A percentile compares a stretch with the other conserved stretches of the same genome.
These are phyloP conservation scores for Diaporthe batatas DNA, from an alignment of 2,329 filamentous ascomycete species.

Conservation along the genomic window DNA sequence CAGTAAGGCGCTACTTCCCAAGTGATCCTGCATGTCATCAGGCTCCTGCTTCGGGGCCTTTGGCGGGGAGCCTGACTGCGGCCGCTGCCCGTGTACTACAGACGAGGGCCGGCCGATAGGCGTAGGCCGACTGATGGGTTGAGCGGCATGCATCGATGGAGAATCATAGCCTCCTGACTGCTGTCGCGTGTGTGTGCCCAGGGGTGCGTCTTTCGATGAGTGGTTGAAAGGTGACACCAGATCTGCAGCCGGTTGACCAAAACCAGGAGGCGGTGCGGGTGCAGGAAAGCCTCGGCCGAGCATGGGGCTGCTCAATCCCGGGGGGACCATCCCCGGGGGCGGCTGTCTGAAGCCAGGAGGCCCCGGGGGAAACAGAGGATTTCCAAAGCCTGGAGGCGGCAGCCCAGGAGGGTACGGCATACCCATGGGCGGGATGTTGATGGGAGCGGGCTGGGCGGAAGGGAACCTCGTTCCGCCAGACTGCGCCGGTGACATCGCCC, in stretches of 20 bases:
- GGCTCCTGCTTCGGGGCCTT: conserved; percentile 64
- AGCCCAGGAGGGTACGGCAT: conserved; percentile 67
- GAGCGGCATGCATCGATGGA: conserved; percentile 64
- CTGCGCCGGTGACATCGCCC: conserved; percentile 74
- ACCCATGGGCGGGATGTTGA: conserved; percentile 68
- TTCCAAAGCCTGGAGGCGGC: conserved; percentile 66
- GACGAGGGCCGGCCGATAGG: conserved; percentile 92
- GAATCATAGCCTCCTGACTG: conserved; percentile 78
- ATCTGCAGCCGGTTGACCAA: conserved; percentile 60
- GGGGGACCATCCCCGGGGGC: conserved; percentile 62
- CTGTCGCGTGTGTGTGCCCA: conserved; percentile 78
- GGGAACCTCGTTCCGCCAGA: conserved; percentile 60
- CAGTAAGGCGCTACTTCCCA: conserved; percentile 91
- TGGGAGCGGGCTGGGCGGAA: conserved; percentile 58
- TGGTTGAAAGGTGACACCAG: conserved; percentile 54
- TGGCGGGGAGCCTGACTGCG: conserved; percentile 46
- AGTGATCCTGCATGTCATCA: conserved; percentile 80
- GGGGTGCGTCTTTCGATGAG: conserved; percentile 54
- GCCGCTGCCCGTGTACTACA: conserved; percentile 67
- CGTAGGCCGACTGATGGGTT: conserved; percentile 84
- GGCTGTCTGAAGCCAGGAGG: conserved; percentile 59
- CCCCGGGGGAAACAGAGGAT: conserved; percentile 60
- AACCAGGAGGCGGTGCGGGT: conserved; percentile 66
- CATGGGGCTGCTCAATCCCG: conserved; percentile 62
- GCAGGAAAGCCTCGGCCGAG: conserved; percentile 60